A percentile compares a stretch with the other conserved stretches of the same genome.
Conservation (phyloP, 225 moss, liverwort and hornwort genomes). For the Sphagnum contortum region DNA sequence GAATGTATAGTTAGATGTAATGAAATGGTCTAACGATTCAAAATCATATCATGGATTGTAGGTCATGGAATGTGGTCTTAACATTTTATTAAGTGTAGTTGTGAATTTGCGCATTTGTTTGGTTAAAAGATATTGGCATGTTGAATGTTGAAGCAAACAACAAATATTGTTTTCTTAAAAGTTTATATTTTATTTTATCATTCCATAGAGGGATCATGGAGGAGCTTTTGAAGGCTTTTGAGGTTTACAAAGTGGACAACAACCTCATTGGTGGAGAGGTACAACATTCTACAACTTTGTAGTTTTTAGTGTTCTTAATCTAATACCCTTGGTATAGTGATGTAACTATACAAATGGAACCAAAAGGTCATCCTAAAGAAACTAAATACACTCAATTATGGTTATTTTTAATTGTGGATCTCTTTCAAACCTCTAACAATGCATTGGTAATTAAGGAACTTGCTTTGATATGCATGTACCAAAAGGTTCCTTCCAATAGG, state of each 20-base stretch:
- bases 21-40: too few species aligned
- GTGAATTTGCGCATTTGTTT: not conserved
- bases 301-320: too few species aligned
- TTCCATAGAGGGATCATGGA: not conserved
- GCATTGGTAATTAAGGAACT: not conserved
- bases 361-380: not conserved
- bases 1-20: too few species aligned
- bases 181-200: not conserved
- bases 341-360: conserved; percentile 5
- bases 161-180: not conserved
- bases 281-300: too few species aligned
- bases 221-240: not conserved
- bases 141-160: not conserved
- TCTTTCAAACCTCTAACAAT: too few species aligned
- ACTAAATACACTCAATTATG: conserved; percentile 3
- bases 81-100: not conserved
- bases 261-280: too few species aligned
- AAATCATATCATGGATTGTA: not conserved
- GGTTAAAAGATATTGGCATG: not conserved
- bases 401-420: not conserved
- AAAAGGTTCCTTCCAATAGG: not conserved
- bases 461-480: not conserved
- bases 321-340: not conserved
- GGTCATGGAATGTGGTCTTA: not conserved
- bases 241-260: too few species aligned